phyloP scores from a whole-genome alignment of 805 yeast genomes.

The Metschnikowia koreensis region DNA sequence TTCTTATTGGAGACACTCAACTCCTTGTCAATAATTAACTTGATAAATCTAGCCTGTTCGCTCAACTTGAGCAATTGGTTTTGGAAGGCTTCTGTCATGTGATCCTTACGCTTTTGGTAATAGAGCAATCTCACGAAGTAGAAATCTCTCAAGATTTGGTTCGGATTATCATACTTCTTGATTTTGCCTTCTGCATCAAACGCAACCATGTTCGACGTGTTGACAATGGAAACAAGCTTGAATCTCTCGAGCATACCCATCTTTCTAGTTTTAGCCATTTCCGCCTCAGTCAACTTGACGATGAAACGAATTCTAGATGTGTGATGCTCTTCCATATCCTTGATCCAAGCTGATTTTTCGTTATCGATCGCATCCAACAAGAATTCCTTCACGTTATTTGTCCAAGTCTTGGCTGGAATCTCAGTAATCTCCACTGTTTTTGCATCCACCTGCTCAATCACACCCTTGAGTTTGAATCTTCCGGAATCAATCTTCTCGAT shows the following conservation, averaged over 20 bases:
- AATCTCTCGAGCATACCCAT: slow-evolving; percentile 84
- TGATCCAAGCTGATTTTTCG: slow-evolving; percentile 85
- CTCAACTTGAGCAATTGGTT: slow-evolving; percentile 72
- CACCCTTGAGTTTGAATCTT: slow-evolving; percentile 74
- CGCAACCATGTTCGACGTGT: slow-evolving; percentile 88
- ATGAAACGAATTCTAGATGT: slow-evolving; percentile 76
- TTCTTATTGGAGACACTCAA: slow-evolving; percentile 74
- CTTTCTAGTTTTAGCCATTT: slow-evolving; percentile 74
- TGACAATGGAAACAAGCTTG: slow-evolving; percentile 66
- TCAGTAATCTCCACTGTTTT: slow-evolving; percentile 86
- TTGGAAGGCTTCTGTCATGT: slow-evolving; percentile 62
- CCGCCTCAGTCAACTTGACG: slow-evolving; percentile 69
- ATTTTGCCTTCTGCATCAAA: slow-evolving; percentile 89
- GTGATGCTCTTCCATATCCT: slow-evolving; percentile 94
- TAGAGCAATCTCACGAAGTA: slow-evolving; percentile 83
- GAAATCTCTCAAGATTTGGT: slow-evolving; percentile 80
- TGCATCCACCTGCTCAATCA: slow-evolving; percentile 75
- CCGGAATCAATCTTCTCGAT: slow-evolving; percentile 64
- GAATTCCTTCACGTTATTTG: slow-evolving; percentile 82
- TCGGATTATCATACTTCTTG: slow-evolving; percentile 71
- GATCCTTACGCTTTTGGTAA: slow-evolving; percentile 89
- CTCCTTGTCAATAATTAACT: slow-evolving; percentile 77
- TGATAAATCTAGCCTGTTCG: slow-evolving; percentile 87
- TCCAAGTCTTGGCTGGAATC: slow-evolving; percentile 91
- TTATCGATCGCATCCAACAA: slow-evolving; percentile 73